phyloP scores from a whole-genome alignment of 768 basidiomycete species.

The Lenzites betulinus region DNA sequence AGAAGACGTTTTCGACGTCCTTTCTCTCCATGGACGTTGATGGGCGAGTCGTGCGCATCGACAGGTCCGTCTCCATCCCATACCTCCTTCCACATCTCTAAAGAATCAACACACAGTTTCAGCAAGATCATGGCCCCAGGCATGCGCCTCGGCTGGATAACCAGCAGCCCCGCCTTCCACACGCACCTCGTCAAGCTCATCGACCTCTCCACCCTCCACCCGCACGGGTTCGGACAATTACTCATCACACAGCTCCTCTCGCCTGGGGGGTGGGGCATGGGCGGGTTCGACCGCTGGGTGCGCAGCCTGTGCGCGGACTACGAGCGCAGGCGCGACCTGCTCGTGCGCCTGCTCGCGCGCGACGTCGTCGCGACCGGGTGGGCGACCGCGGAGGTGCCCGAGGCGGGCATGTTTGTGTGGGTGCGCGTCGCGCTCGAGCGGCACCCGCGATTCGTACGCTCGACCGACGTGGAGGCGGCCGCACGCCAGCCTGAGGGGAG shows the following conservation, averaged over 20 bases:
- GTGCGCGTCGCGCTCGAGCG: slow-evolving; percentile 44
- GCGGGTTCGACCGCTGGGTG: slow-evolving; percentile 49
- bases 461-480: background rate
- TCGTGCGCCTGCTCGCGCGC: slow-evolving; percentile 41
- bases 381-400: slow-evolving; percentile 32
- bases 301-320: slow-evolving; percentile 49
- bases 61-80: slow-evolving; percentile 18
- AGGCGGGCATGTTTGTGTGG: slow-evolving; percentile 62
- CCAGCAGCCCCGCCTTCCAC: slow-evolving; percentile 41
- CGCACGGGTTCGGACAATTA: slow-evolving; percentile 48
- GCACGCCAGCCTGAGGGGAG: background rate
- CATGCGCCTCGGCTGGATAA: slow-evolving; percentile 53
- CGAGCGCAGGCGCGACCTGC: slow-evolving; percentile 48
- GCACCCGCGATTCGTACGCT: slow-evolving; percentile 41
- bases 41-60: slow-evolving; percentile 20
- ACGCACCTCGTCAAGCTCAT: slow-evolving; percentile 43
- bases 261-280: slow-evolving; percentile 40
- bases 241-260: slow-evolving; percentile 43
- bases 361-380: slow-evolving; percentile 35
- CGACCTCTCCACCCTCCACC: slow-evolving; percentile 49
- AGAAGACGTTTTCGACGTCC: slow-evolving; percentile 37
- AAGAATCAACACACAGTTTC: slow-evolving; percentile 43
- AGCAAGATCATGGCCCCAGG: slow-evolving; percentile 56
- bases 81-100: no score
- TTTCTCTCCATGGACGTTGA: slow-evolving; percentile 22